Base-by-base conservation (phyloP, 2,329 filamentous ascomycete genomes). In the Aspergillus cejpii region DNA sequence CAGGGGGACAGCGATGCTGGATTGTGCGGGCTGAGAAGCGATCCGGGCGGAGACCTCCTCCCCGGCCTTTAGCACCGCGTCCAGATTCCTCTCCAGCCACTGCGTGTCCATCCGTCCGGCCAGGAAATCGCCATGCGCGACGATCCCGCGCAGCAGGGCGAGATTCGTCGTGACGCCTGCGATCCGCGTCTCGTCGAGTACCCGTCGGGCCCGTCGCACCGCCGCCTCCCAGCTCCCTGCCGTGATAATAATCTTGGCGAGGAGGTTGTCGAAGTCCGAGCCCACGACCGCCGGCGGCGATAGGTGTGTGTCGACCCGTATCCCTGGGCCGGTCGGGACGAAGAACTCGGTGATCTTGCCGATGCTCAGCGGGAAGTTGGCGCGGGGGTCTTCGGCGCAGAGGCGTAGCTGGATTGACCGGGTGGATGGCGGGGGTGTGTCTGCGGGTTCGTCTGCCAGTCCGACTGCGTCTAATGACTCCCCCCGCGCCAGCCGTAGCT, bases 211-310 rank as follows among this genome's bases (percentile, higher is more conserved):
- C 58, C 81, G 83, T 2, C 59, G 56, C 1, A 82, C 69, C 0
- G 67, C 69, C 10, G 69, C 70, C n/a, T 67, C 54, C 76, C 78
- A 82, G 6, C 65, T 73, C 0, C 68, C 59, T 0, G 74, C 76
- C 1, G 75, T 79, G 39, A 81, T 62, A 27, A 81, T 76, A 45
- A 82, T 66, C 49, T 83, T 82, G 4, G 77, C 77, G 3, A 82
- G 59, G 1, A 82, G 66, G 42, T 74, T 78, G 58, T 83, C 78
- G 51, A 80, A 81, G 27, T 79, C 74, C 1, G 76, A 66, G 0
- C 73, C 72, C 0, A 82, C 67, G 3, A 77, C 59, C 6, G 61
- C 44, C 3, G 54, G 39, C 8, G 60, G 59, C n/a, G 71, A 63
- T 1, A 81, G 60, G 50, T 78, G 72, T 1, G 75, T 80, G 49